These are phyloP conservation scores for Piper longum DNA, from an alignment of 164 flowering plant species.

Conservation along the genomic window DNA sequence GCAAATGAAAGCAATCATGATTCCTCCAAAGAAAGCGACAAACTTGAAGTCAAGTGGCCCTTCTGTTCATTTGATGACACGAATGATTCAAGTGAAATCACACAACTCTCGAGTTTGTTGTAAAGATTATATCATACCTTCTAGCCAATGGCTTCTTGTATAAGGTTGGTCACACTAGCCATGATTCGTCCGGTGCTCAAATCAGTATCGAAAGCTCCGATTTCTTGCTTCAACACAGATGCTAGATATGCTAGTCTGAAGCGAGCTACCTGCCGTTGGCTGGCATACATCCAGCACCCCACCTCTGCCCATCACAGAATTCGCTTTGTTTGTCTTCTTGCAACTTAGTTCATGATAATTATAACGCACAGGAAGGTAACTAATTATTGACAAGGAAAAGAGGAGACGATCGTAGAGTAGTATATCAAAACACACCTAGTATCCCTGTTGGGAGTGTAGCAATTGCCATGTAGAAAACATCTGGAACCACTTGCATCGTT, in stretches of 20 bases:
- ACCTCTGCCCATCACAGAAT: constrained; percentile 25
- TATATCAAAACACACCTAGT: constrained; percentile 25
- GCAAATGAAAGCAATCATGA: constrained; percentile 39
- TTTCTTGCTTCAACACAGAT: constrained; percentile 48
- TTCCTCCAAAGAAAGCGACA: constrained; percentile 38
- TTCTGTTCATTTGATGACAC: constrained; percentile 18
- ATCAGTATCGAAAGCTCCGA: constrained; percentile 58
- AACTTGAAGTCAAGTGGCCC: constrained; percentile 48
- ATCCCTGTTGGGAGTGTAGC: constrained; percentile 66
- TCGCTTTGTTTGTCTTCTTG: background rate
- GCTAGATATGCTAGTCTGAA: constrained; percentile 31
- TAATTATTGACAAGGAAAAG: background rate
- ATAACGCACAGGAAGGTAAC: background rate
- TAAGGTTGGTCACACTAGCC: constrained; percentile 37
- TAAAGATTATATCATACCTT: constrained; percentile 26
- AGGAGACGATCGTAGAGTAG: background rate
- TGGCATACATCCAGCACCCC: constrained; percentile 67
- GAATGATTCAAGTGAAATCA: background rate
- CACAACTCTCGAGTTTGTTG: background rate
- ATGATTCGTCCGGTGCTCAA: constrained; percentile 43
- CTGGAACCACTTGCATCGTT: constrained; percentile 40
- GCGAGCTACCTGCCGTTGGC: constrained; percentile 40
- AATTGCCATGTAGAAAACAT: constrained; percentile 60
- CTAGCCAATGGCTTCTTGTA: constrained; percentile 69
- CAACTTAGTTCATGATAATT: background rate